Base-by-base conservation (phyloP, 106 monocot genomes). In the Allium cepa region DNA sequence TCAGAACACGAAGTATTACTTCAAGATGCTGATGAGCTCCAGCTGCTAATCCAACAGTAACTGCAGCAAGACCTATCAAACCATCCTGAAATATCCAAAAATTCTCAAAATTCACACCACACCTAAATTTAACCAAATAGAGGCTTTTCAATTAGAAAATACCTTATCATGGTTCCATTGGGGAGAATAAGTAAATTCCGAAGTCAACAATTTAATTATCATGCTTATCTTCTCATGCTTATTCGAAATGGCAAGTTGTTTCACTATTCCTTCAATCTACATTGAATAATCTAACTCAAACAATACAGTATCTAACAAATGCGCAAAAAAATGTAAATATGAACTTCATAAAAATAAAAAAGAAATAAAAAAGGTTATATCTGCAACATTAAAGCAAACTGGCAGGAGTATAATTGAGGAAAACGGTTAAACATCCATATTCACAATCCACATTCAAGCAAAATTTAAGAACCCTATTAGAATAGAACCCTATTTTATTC, bases 121-220 rank as follows among this genome's bases (percentile, higher is more conserved):
- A 0, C 46, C n/a, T 47, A 17, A 49, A 64, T 8, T 27, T 17
- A 49, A 64, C 64, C 49, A 49, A 64, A 17, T 12, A 7, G 11
- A 8, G 4, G 15, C 15, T 46, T 47, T 51, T 66, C 66, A 14
- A 66, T 17, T 22, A 50, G 8, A 66, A 66, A 26, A 11, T 58
- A 94, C 94, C 94, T 94, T 90, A 67, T 90, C 59, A 53, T 94
- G 86, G 59, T 94, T 94, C 17, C 82, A 73, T 47, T 86, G 90
- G 1, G 68, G 79, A 6, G 94, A 86, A 46, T 64, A 51, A 3
- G 87, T 78, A 69, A 90, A 94, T 8, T 94, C 94, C 3, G 27
- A 68, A 14, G 80, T 78, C 74, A 94, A 68, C 52, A 82, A 71
- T 51, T 60, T 63, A 18, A 90, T 94, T 51, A 94, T 78, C 5